phyloP scores from a whole-genome alignment of 2,329 filamentous ascomycete species.

The Sarocladiaceae sp. region DNA sequence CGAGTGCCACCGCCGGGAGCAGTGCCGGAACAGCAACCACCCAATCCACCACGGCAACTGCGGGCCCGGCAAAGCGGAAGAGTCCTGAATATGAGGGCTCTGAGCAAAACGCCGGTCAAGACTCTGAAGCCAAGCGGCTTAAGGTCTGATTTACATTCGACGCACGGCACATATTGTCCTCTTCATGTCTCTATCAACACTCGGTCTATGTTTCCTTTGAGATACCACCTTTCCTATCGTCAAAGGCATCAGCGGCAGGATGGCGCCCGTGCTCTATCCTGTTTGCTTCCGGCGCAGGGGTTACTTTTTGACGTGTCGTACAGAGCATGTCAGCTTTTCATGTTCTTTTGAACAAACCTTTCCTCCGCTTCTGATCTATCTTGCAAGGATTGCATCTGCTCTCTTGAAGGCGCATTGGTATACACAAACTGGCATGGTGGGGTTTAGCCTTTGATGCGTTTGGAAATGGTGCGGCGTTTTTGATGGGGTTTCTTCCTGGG shows the following conservation, averaged over 20 bases:
- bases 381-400: too few relatives aligned
- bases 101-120: constrained; percentile 34
- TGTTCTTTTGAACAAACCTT: neutral
- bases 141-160: constrained; percentile 28
- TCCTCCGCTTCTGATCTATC: too few relatives aligned
- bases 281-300: neutral
- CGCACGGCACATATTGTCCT: neutral
- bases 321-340: neutral
- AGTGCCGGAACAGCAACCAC: constrained; percentile 12
- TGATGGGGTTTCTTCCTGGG: too few relatives aligned
- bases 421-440: too few relatives aligned
- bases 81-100: constrained; percentile 43
- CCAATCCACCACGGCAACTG: constrained; percentile 12
- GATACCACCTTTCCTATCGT: constrained; percentile 9
- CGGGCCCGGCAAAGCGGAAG: constrained; percentile 43
- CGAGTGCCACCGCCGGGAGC: constrained; percentile 15
- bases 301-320: neutral
- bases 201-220: constrained; percentile 9
- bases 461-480: too few relatives aligned
- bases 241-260: constrained; percentile 6
- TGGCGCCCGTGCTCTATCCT: neutral
- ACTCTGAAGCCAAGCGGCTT: constrained; percentile 44
- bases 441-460: too few relatives aligned
- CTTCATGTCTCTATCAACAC: neutral
- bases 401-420: too few relatives aligned